Evolutionary conservation across 495 filamentous ascomycete species (phyloP), one percentile per base, ranked within the genome.

Genomic region (Daldinia childiae): DNA sequence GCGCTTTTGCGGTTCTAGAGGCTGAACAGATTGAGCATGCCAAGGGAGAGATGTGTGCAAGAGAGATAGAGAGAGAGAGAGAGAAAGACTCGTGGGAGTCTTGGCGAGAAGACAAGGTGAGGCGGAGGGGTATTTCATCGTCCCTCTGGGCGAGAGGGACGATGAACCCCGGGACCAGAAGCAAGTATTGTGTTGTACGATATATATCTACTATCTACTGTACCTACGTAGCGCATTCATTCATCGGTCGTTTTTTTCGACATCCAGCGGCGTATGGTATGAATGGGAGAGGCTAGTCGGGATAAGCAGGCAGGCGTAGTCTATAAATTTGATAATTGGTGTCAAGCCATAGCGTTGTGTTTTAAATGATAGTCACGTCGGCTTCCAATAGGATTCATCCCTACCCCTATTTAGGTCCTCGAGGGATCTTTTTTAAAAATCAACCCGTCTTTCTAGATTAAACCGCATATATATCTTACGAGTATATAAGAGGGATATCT

Each of bases 1-100:
- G 21, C 38, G 24, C 21, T 26, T 50, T 39, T 34, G 51, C 4
- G 17, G 21, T 45, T 54, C 29, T 29, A 58, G 21, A 36, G 30
- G 36, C 39, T 50, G 24, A 62, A 66, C 61, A 68, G 64, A 73
- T 66, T 73, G 71, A 69, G 62, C 58, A 69, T 63, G 58, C 45
- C 48, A 17, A 69, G 71, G 11, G 12, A 17, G 19, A 21, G 65
- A 45, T 41, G 30, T n/a, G 24, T 27, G 59, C 24, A 17, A 19
- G n/a, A 30, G 19, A 12, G 27, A 4, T 2, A 29, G 19, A 19
- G 19, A 12, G 27, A 4, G 26, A 29, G 19, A 19, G 7, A 21
- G 19, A 6, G 19, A 32, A 1, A 29, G 19, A 14, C 29, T 27
- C 8, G 43, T 59, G 21, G 9, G 6, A 48, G 41, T 48, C 45